These are phyloP conservation scores for Phlyctochytrium bullatum DNA, from an alignment of 192 early-diverging fungal species.

Conservation along the genomic window DNA sequence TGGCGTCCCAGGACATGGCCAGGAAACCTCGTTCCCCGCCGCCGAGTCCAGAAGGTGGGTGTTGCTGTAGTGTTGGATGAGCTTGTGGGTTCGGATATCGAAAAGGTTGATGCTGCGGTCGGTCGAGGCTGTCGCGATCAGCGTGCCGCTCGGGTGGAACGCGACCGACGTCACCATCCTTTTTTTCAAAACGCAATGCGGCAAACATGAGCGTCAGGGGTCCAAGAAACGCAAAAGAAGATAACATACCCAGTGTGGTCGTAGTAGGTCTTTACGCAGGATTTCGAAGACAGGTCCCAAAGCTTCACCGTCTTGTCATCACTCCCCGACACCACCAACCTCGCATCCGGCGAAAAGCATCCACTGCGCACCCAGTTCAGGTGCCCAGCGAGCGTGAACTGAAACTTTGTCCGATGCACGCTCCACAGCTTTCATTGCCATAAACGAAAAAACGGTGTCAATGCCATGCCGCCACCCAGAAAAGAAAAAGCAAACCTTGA, in stretches of 20 bases:
- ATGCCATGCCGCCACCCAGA: background rate
- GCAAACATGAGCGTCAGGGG: constrained; percentile 6
- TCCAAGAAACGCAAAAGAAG: background rate
- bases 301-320: constrained; percentile 62
- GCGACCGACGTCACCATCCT: constrained; percentile 52
- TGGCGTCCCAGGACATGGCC: constrained; percentile 38
- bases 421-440: constrained; percentile 51
- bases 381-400: constrained; percentile 55
- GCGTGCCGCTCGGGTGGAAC: constrained; percentile 53
- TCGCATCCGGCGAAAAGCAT: constrained; percentile 48
- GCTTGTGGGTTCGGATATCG: constrained; percentile 58
- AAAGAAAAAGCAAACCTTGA: constrained; percentile 51
- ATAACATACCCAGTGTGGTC: constrained; percentile 52
- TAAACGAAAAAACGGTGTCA: too few species aligned
- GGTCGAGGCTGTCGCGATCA: constrained; percentile 50
- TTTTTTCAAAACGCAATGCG: background rate
- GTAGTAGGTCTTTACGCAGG: constrained; percentile 60
- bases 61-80: constrained; percentile 59
- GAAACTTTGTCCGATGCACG: constrained; percentile 53
- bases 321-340: constrained; percentile 52
- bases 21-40: constrained; percentile 12
- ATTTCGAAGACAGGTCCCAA: constrained; percentile 51
- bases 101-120: constrained; percentile 57
- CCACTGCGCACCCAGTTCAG: constrained; percentile 62
- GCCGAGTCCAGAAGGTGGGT: constrained; percentile 36